Conservation (phyloP, 1,139 yeast genomes). For the Cylindricascospora bacillispora region DNA sequence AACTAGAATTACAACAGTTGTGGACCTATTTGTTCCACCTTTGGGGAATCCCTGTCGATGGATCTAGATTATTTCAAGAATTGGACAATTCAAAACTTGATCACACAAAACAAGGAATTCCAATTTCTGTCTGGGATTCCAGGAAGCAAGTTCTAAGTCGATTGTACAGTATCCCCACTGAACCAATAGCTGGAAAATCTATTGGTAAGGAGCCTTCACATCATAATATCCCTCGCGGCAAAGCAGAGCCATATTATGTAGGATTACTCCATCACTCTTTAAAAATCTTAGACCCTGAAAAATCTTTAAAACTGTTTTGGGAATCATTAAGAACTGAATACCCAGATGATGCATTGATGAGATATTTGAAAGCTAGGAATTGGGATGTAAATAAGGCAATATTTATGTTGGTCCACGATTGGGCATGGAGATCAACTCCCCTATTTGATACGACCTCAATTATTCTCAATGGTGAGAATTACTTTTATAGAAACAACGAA, state of each 20-base stretch:
- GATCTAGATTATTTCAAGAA: constrained; percentile 20
- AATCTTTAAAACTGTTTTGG: constrained; percentile 40
- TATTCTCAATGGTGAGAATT: constrained; percentile 47
- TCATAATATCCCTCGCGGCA: constrained; percentile 1
- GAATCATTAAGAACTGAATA: constrained; percentile 46
- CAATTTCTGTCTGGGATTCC: not conserved
- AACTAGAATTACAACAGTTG: constrained; percentile 54
- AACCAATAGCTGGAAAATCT: not conserved
- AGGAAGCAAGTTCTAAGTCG: not conserved
- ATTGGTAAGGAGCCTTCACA: not conserved
- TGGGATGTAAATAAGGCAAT: constrained; percentile 52
- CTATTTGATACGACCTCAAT: constrained; percentile 43
- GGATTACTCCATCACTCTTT: constrained; percentile 28
- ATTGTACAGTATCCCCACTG: not conserved
- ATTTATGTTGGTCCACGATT: constrained; percentile 48
- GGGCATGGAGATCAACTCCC: constrained; percentile 52
- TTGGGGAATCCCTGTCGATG: constrained; percentile 44
- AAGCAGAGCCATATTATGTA: constrained; percentile 3
- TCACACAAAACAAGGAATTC: not conserved
- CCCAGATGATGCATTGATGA: constrained; percentile 52
- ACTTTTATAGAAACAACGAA: constrained; percentile 19
- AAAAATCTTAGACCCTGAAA: constrained; percentile 32
- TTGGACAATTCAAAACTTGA: not conserved
- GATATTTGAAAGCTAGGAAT: constrained; percentile 62
- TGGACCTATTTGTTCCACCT: constrained; percentile 57